Conservation (phyloP, 2,329 filamentous ascomycete genomes). For the Phaeosphaeriaceae sp. region DNA sequence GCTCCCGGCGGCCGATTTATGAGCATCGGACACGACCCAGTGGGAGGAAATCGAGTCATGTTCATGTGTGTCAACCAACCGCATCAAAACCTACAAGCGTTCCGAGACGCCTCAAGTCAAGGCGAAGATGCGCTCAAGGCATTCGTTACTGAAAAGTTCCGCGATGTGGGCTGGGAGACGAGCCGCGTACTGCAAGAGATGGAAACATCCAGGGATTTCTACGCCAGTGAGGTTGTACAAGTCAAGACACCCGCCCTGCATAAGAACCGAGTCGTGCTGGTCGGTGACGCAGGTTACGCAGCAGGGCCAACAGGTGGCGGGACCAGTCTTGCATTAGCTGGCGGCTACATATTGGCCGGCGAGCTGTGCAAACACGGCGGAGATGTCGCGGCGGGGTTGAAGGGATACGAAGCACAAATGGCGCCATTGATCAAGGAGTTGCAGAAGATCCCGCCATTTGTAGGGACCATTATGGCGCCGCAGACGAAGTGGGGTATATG, state of each 20-base stretch:
- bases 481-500: constrained; percentile 33
- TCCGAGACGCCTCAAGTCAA: too few relatives aligned
- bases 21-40: constrained; percentile 42
- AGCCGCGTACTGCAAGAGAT: constrained; percentile 52
- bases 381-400: too few relatives aligned
- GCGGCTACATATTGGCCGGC: too few relatives aligned
- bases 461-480: constrained; percentile 13
- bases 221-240: constrained; percentile 52
- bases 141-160: background rate
- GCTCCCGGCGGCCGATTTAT: constrained; percentile 41
- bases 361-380: too few relatives aligned
- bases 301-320: constrained; percentile 24
- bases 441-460: constrained; percentile 13
- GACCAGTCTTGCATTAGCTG: constrained; percentile 38
- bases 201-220: constrained; percentile 52
- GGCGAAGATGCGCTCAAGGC: background rate
- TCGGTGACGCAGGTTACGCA: constrained; percentile 59
- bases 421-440: constrained; percentile 18
- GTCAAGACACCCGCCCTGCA: constrained; percentile 55
- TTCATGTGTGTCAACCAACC: constrained; percentile 47
- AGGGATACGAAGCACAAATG: too few relatives aligned
- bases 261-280: constrained; percentile 55
- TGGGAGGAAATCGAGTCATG: constrained; percentile 51
- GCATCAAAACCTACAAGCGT: constrained; percentile 3
- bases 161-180: constrained; percentile 52